Base-by-base conservation (phyloP, 2,329 filamentous ascomycete species). In the Lasiodiplodia gonubiensis region DNA sequence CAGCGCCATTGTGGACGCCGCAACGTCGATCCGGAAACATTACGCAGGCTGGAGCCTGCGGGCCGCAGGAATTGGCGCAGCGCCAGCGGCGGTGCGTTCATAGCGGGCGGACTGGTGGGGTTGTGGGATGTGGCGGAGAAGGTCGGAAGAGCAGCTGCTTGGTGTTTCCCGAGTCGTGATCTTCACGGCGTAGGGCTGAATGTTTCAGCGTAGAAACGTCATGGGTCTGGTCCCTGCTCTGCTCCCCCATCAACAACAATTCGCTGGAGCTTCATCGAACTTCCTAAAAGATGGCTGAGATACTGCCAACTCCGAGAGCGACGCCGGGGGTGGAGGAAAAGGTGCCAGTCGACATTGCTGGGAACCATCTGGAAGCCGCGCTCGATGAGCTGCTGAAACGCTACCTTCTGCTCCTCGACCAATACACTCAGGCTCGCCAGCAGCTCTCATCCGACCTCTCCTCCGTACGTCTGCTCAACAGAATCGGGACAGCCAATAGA, bases 381-480 rank as follows among this genome's bases (percentile, higher is more conserved):
- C 86, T 93, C 66, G 91, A 93, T 76, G 70, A 73, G 60, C 84
- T 92, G 33, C 82, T 93, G 27, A 85, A 86, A 76, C 84, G 82
- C 39, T 92, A 93, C 74, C 86, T 94, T 11, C 69, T 75, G 65
- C 83, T 91, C 1, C 80, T 94, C 1, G 85, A 93, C 75, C 81
- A 88, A 72, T 93, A 94, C 80, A 86, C 87, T 14, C 77, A 78
- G 23, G 84, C 91, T 3, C 86, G 87, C 68, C 74, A 80, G 30
- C 76, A 84, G 52, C 83, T 93, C 46, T 81, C 82, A 52, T 74
- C 76, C 14, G 79, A 86, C 23, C 85, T 92, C 70, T 80, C 84
- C 23, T 79, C 80, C 63, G 84, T 91, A 80, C 82, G 72, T 52
- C 4, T 4, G 4, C 14, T 42, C 4, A 8, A 2, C 4, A 3